Conservation (phyloP, 768 basidiomycete genomes). For the Hericium erinaceus region DNA sequence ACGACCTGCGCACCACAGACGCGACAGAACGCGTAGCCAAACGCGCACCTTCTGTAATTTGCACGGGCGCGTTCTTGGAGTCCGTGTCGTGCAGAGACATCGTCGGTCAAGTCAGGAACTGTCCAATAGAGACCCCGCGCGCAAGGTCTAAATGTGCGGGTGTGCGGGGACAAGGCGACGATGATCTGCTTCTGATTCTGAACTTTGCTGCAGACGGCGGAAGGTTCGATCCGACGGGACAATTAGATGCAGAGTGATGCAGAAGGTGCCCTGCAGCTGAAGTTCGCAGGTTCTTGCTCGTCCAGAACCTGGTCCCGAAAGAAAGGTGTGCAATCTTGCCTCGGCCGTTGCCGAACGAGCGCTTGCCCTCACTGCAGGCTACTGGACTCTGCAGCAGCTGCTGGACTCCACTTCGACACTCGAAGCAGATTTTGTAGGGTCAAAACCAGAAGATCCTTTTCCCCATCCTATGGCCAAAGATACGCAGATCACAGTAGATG, state of each 20-base stretch:
- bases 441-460: too few relatives aligned
- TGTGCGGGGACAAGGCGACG: not conserved
- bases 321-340: not conserved
- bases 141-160: too few relatives aligned
- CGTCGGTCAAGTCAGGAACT: not conserved
- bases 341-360: not conserved
- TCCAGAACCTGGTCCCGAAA: not conserved
- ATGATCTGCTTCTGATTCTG: not conserved
- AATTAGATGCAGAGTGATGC: too few relatives aligned
- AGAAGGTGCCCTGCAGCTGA: too few relatives aligned
- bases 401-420: too few relatives aligned
- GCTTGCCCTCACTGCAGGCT: too few relatives aligned
- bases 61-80: conserved; percentile 14
- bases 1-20: not conserved
- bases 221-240: too few relatives aligned
- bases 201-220: too few relatives aligned
- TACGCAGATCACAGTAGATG: too few relatives aligned
- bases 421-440: too few relatives aligned
- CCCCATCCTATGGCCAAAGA: too few relatives aligned
- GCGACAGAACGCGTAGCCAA: not conserved
- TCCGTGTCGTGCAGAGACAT: conserved; percentile 9
- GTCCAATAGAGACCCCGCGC: not conserved
- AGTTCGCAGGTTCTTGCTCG: not conserved
- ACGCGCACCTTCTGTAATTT: conserved; percentile 21
- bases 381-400: too few relatives aligned